A percentile compares a stretch with the other conserved stretches of the same genome.
Conservation (phyloP, 164 flowering plant genomes). For the Magnolia officinalis region DNA sequence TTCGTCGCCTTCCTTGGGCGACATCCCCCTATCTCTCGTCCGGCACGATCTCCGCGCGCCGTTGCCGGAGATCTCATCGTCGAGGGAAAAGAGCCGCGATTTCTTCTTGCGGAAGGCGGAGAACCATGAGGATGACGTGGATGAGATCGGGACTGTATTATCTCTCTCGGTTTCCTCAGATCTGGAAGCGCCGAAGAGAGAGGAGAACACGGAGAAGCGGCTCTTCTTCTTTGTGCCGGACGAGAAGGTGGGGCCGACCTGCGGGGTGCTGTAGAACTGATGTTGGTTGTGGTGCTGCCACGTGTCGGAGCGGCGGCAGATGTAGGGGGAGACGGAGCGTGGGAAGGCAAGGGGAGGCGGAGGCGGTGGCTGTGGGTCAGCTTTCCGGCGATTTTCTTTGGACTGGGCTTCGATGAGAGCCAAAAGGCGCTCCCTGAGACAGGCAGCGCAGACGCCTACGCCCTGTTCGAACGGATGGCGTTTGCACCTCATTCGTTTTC, state of each 20-base stretch:
- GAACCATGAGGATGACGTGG: constrained; percentile 24
- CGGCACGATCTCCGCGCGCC: constrained; percentile 17
- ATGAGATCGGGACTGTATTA: constrained; percentile 11
- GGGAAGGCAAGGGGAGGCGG: constrained; percentile 56
- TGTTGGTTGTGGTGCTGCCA: constrained; percentile 17
- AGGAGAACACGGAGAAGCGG: constrained; percentile 16
- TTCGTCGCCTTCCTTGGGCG: constrained; percentile 42
- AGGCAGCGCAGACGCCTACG: constrained; percentile 88
- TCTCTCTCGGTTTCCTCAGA: constrained; percentile 18
- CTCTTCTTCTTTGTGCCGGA: constrained; percentile 9
- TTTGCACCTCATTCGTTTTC: constrained; percentile 67
- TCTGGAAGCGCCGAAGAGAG: constrained; percentile 16
- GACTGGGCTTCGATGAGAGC: constrained; percentile 52
- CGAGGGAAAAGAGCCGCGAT: constrained; percentile 17
- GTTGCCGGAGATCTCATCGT: background rate
- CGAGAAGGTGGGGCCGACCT: constrained; percentile 41
- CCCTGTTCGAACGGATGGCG: constrained; percentile 55
- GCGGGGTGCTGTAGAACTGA: constrained; percentile 72
- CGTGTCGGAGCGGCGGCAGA: constrained; percentile 47
- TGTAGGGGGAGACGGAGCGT: constrained; percentile 83
- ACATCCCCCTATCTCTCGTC: constrained; percentile 66
- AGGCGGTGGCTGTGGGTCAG: constrained; percentile 16
- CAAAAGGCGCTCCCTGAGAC: constrained; percentile 82
- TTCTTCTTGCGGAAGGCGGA: constrained; percentile 23
- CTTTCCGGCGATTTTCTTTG: constrained; percentile 25